Evolutionary conservation across 2,329 filamentous ascomycete genomes (phyloP).

Genomic region (Akanthomyces uredinophilus): DNA sequence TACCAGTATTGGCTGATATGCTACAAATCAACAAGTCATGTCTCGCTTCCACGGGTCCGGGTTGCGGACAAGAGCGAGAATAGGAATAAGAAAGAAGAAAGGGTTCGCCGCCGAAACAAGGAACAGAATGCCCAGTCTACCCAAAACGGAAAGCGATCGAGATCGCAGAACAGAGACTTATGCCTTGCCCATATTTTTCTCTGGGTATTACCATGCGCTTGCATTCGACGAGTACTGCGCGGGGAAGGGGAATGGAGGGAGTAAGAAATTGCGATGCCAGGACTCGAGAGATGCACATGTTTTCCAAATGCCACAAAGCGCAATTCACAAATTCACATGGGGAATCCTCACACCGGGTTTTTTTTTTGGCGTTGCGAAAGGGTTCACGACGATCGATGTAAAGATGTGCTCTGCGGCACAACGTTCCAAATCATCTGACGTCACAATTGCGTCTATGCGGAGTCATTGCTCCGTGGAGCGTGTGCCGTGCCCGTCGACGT

Average conservation of each 20-base stretch:
- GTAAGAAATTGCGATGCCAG: no score
- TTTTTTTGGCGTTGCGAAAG: no score
- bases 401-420: no score
- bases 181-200: background rate
- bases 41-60: background rate
- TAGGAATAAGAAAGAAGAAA: background rate
- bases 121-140: background rate
- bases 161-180: background rate
- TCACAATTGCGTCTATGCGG: background rate
- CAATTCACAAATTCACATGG: no score
- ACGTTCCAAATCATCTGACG: background rate
- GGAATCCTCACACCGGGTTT: no score
- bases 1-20: no score
- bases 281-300: no score
- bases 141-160: background rate
- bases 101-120: background rate
- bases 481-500: background rate
- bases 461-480: background rate
- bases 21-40: background rate
- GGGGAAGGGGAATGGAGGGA: background rate
- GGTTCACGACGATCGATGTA: no score
- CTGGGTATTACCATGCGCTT: background rate
- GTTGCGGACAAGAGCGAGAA: no score
- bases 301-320: no score
- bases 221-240: background rate